Conservation (phyloP, 257 asterid genomes). For the Lycium ferocissimum region DNA sequence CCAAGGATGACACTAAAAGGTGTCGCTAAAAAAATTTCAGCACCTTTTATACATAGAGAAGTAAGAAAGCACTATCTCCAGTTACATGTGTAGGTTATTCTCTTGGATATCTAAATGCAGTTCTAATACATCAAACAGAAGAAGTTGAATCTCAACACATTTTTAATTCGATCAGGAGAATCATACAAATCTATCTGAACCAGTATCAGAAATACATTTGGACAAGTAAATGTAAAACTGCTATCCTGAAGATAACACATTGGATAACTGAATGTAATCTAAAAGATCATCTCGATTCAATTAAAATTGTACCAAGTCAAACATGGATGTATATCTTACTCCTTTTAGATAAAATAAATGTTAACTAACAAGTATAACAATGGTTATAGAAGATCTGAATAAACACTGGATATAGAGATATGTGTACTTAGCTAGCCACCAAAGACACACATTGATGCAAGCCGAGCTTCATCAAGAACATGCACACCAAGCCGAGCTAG, state of each 20-base stretch:
- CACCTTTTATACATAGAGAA: background rate
- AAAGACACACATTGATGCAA: background rate
- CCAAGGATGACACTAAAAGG: background rate
- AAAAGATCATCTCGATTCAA: background rate
- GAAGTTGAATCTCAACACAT: background rate
- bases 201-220: background rate
- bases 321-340: background rate
- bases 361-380: background rate
- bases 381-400: background rate
- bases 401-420: slow-evolving; percentile 2
- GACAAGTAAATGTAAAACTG: background rate
- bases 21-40: background rate
- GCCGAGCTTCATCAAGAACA: no score
- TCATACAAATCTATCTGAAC: slow-evolving; percentile 8
- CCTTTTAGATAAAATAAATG: slow-evolving; percentile 1
- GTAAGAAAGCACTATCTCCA: background rate
- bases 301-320: background rate
- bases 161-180: slow-evolving; percentile 13
- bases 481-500: no score
- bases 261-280: background rate
- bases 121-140: slow-evolving; percentile 1
- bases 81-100: background rate
- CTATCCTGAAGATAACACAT: background rate
- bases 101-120: slow-evolving; percentile 2
- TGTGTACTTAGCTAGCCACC: background rate